Base-by-base conservation (phyloP, 225 moss, liverwort and hornwort species). In the Neckera pumila region DNA sequence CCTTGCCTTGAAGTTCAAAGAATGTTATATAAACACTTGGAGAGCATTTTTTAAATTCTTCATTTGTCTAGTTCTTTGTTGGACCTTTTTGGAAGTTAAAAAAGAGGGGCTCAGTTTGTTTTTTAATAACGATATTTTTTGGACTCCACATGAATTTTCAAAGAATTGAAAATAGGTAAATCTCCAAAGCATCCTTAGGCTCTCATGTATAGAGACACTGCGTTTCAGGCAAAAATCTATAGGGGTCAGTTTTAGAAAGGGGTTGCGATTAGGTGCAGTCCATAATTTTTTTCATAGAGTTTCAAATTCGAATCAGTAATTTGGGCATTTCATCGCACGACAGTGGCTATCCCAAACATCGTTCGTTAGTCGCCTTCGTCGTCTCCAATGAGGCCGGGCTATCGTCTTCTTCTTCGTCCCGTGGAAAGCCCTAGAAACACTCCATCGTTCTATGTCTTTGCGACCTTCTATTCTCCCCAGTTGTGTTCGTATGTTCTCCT, bases 361-460 rank as follows among this genome's bases (percentile, higher is more conserved):
- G 65, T 65, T 82, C 34, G n/a, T 45, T 64, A 36, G 67, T 38
- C 53, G 20, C 38, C 67, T 53, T 69, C 67, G 82, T 54, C 83
- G n/a, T 83, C 38, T 53, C 49, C 10, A 7, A 10, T 3, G 3
- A n/a, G 25, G 3, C 36, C 4, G 82, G 65, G 34, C 65, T 65
- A 12, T 80, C 60, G 5, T 42, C 80, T 10, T 42, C 80, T 28
- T 62, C 45, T 62, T 62, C 65, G 47, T 49, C 65, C 26, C 36
- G 3, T 38, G 73, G 89, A 78, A 87, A 89, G 83, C 86, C 92
- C 92, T 92, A 92, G 87, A 87, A 87, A 63, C 87, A 82, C 81
- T 89, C 69, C 42, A 76, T 67, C 47, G 56, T 58, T 77, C 38
- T 53, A 31, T 53, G n/a, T 17, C 76, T 43, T 49, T 74, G 67